phyloP scores from a whole-genome alignment of 2,329 filamentous ascomycete genomes.

The Neofusicoccum ribis region DNA sequence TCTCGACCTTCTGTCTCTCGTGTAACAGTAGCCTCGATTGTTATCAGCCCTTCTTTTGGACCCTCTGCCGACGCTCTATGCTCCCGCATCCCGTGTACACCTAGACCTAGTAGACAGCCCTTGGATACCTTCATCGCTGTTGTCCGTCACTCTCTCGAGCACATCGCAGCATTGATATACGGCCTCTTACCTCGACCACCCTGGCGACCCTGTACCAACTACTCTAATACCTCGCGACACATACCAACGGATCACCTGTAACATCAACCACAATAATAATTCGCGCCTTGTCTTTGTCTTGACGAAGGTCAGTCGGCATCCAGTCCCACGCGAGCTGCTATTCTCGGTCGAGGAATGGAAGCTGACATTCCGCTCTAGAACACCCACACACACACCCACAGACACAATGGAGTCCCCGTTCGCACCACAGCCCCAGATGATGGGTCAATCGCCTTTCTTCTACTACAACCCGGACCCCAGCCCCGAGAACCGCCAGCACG shows the following conservation, averaged over 20 bases:
- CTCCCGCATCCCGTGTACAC: slow-evolving; percentile 1
- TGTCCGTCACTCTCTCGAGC: slow-evolving; percentile 42
- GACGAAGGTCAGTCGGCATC: slow-evolving; percentile 1
- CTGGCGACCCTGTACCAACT: slow-evolving; percentile 12
- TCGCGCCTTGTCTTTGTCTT: slow-evolving; percentile 8
- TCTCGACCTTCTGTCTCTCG: slow-evolving; percentile 28
- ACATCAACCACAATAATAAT: slow-evolving; percentile 12
- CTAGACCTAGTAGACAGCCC: slow-evolving; percentile 40
- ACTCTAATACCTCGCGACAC: slow-evolving; percentile 15
- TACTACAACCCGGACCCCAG: slow-evolving; percentile 81
- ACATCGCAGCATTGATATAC: slow-evolving; percentile 18
- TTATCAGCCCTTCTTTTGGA: slow-evolving; percentile 42
- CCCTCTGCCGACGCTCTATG: slow-evolving; percentile 2
- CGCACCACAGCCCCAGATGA: slow-evolving; percentile 53
- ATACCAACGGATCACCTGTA: slow-evolving; percentile 11
- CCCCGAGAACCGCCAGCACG: slow-evolving; percentile 69
- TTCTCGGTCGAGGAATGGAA: slow-evolving; percentile 23
- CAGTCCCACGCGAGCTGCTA: background rate
- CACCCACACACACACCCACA: slow-evolving; percentile 28
- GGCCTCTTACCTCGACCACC: background rate
- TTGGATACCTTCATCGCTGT: slow-evolving; percentile 37
- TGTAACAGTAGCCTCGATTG: slow-evolving; percentile 32
- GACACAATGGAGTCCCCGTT: slow-evolving; percentile 66
- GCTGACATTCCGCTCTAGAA: slow-evolving; percentile 27
- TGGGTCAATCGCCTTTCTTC: slow-evolving; percentile 77